These are phyloP conservation scores for Heteromeles arbutifolia DNA, from an alignment of 306 rosid genomes.

Conservation along the genomic window DNA sequence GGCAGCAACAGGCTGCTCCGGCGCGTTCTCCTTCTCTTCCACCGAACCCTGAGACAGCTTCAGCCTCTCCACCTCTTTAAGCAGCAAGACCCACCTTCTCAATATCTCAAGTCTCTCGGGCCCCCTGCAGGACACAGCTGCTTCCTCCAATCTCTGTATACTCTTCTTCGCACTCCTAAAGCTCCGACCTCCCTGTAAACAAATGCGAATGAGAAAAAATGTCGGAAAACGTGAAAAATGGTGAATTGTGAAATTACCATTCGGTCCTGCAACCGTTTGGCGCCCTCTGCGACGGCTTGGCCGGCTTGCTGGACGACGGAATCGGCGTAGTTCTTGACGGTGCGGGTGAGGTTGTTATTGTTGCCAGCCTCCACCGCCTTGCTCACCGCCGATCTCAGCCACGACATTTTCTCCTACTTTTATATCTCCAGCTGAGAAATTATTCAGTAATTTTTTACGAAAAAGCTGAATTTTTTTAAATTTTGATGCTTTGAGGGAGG, in stretches of 20 bases:
- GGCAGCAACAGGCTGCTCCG: slow-evolving; percentile 43
- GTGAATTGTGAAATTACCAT: slow-evolving; percentile 39
- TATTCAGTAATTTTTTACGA: background rate
- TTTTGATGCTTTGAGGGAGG: background rate
- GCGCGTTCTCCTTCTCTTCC: slow-evolving; percentile 53
- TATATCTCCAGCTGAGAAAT: background rate
- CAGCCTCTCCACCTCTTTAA: slow-evolving; percentile 61
- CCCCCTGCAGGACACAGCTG: slow-evolving; percentile 70
- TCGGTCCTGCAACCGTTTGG: slow-evolving; percentile 90
- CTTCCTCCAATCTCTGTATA: slow-evolving; percentile 77
- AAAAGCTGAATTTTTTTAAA: background rate
- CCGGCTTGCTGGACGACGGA: slow-evolving; percentile 97
- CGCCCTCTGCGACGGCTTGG: slow-evolving; percentile 92
- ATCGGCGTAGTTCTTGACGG: slow-evolving; percentile 93
- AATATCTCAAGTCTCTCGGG: slow-evolving; percentile 68
- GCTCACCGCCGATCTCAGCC: slow-evolving; percentile 92
- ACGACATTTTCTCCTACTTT: slow-evolving; percentile 44
- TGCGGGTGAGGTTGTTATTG: slow-evolving; percentile 86
- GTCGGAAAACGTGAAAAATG: background rate
- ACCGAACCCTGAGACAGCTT: slow-evolving; percentile 30
- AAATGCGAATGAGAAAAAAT: background rate
- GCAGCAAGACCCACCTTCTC: slow-evolving; percentile 80
- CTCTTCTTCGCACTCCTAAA: slow-evolving; percentile 62
- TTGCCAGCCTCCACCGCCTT: slow-evolving; percentile 95
- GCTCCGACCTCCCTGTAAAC: slow-evolving; percentile 56